Base-by-base conservation (phyloP, 2,329 filamentous ascomycete genomes). In the Pestalotiopsis fici region DNA sequence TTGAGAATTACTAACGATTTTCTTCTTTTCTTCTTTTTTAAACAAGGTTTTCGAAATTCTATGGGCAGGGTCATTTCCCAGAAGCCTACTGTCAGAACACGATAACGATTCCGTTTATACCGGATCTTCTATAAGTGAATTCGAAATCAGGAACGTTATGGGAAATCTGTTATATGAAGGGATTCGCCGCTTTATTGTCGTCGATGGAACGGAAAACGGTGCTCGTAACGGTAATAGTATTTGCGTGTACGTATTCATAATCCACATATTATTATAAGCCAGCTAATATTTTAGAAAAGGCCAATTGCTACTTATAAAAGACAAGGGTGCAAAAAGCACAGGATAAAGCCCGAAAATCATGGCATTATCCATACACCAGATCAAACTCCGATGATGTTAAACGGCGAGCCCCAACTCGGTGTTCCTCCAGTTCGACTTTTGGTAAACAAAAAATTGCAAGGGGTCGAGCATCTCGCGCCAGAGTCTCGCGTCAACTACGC, bases 401-500 rank as follows among this genome's bases (percentile, higher is more conserved):
- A 74, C 1, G 74, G 75, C 11, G 87, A 89, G 71, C 83, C 84
- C 1, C 63, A 71, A 0, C 79, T 87, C 9, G 87, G 87, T 0
- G 87, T 85, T 64, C 39, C 71, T 0, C 81, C 86, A 0, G 80
- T 88, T 43, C 77, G 76, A 31, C 79, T 87, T 55, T 81, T 88
- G 21, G 78, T 74, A 23, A 76, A 79, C 4, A 75, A 59, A 15
- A 80, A 78, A 37, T n/a, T 50, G 5, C 13, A 50, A 15, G 43
- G 43, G 18, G n/a, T n/a, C 5, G 85, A 88, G 68, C 81, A 76
- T 65, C 78, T 89, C 6, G 78, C 79, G 12, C 79, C 71, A 37
- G 82, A 85, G 69, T 89, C 87, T 13, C 83, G 87, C 4, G 82
- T 88, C 70, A 88, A 89, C 75, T 89, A 88, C 74, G 83, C 85